Evolutionary conservation across 768 basidiomycete genomes (phyloP).

Genomic region (Postia placenta): DNA sequence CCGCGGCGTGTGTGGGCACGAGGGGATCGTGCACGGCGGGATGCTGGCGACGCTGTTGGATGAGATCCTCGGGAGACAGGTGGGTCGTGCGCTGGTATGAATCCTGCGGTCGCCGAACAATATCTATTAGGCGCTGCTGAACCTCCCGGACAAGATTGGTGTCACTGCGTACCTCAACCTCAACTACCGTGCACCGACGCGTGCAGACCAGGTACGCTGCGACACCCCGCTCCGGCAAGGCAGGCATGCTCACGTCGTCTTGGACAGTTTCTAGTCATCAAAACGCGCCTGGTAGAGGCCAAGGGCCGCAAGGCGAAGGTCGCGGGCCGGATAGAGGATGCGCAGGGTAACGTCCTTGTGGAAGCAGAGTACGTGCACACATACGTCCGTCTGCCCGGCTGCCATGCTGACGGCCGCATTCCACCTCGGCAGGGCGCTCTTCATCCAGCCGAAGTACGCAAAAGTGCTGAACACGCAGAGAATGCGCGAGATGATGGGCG

Average conservation of each 20-base stretch:
- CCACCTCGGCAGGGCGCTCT: conserved; percentile 53
- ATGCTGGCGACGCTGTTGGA: conserved; percentile 87
- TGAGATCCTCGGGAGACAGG: conserved; percentile 76
- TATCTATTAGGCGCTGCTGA: conserved; percentile 69
- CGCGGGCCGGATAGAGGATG: conserved; percentile 64
- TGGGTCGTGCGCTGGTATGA: conserved; percentile 38
- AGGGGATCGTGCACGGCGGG: conserved; percentile 94
- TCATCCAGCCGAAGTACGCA: conserved; percentile 88
- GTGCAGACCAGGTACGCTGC: conserved; percentile 71
- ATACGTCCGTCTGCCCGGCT: background rate
- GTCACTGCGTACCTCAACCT: conserved; percentile 85
- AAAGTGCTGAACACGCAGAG: conserved; percentile 59
- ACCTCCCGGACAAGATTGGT: conserved; percentile 84
- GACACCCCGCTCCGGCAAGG: too few species aligned
- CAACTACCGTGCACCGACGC: conserved; percentile 82
- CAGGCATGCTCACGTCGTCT: background rate
- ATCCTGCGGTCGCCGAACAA: background rate
- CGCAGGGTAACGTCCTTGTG: conserved; percentile 76
- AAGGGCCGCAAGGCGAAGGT: conserved; percentile 79
- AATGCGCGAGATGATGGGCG: conserved; percentile 62
- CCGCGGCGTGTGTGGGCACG: conserved; percentile 82
- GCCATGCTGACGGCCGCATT: background rate
- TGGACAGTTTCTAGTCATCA: conserved; percentile 76
- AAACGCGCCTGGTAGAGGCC: conserved; percentile 54
- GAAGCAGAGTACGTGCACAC: conserved; percentile 61